Conservation (phyloP, 1,139 yeast genomes). For the Saccharomycopsis hybrid region DNA sequence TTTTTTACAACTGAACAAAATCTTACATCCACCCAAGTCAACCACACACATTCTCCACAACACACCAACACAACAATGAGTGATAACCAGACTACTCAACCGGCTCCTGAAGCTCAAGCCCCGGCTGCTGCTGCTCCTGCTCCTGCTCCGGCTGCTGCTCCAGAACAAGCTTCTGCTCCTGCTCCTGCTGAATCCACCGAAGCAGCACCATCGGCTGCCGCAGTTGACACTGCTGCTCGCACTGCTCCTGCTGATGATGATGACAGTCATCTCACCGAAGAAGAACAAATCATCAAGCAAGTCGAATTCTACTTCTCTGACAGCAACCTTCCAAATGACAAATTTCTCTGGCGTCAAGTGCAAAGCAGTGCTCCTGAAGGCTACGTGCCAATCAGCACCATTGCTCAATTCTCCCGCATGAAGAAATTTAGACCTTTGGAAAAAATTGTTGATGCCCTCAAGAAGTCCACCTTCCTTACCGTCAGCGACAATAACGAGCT, state of each 20-base stretch:
- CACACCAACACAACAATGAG: no score
- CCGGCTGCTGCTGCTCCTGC: neutral
- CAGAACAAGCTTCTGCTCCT: neutral
- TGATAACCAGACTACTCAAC: no score
- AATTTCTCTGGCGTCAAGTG: conserved; percentile 78
- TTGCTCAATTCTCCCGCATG: conserved; percentile 92
- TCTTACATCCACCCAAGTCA: no score
- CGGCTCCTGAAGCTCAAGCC: neutral
- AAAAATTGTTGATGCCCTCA: conserved; percentile 72
- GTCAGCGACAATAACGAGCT: conserved; percentile 78
- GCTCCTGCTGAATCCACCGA: neutral
- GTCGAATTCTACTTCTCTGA: conserved; percentile 96
- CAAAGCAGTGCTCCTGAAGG: conserved; percentile 73
- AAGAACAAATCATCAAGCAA: conserved; percentile 55
- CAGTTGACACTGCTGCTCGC: neutral
- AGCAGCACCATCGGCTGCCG: neutral
- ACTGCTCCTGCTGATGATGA: neutral
- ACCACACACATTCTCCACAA: no score
- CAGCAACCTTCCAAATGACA: conserved; percentile 84
- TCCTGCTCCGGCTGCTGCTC: neutral
- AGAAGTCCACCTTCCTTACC: conserved; percentile 59
- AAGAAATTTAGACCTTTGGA: conserved; percentile 87
- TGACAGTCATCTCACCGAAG: neutral
- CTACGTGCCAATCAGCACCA: conserved; percentile 90
- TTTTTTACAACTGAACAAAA: no score